A percentile compares a stretch with the other conserved stretches of the same genome.
These are phyloP conservation scores for Alternaria tenuissima DNA, from an alignment of 2,329 filamentous ascomycete genomes.

Conservation along the genomic window DNA sequence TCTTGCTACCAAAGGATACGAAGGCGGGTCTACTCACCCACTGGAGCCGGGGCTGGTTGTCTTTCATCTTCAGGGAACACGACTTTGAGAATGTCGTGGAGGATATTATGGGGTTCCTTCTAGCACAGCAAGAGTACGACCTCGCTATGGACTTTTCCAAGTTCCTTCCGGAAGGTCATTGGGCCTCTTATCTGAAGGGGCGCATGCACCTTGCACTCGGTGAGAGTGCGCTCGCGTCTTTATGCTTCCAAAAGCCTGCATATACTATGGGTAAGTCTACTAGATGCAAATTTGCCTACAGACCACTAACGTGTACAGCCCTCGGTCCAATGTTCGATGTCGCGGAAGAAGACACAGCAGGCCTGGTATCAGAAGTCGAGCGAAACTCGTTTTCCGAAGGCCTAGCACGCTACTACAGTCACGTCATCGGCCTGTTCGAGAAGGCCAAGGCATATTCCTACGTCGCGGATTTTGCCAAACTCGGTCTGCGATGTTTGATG, in stretches of 20 bases:
- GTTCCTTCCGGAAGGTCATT: constrained; percentile 65
- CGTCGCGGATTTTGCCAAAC: constrained; percentile 82
- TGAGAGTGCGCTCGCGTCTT: constrained; percentile 75
- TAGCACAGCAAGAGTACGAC: constrained; percentile 54
- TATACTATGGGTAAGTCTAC: constrained; percentile 75
- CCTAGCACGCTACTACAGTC: constrained; percentile 83
- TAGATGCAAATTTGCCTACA: not conserved
- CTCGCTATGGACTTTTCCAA: constrained; percentile 72
- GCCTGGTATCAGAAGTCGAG: constrained; percentile 77
- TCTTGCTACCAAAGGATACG: constrained; percentile 35
- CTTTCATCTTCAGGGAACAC: constrained; percentile 49
- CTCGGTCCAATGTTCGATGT: constrained; percentile 46
- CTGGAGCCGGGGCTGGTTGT: constrained; percentile 58
- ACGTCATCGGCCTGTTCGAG: constrained; percentile 85
- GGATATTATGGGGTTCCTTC: constrained; percentile 55
- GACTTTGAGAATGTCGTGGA: constrained; percentile 50
- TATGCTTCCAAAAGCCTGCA: constrained; percentile 82
- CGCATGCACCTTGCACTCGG: constrained; percentile 77
- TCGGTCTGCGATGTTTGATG: constrained; percentile 63
- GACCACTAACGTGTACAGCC: constrained; percentile 36
- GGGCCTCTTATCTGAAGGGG: constrained; percentile 81
- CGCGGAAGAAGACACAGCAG: constrained; percentile 54
- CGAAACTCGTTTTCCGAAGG: constrained; percentile 74
- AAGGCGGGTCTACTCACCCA: constrained; percentile 51
- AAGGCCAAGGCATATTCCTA: constrained; percentile 77